Percentiles rank a stretch among this genome's conserved stretches.
Evolutionary conservation across 2,329 filamentous ascomycete genomes (phyloP).

Genomic region (Colletotrichum cordylinicola): DNA sequence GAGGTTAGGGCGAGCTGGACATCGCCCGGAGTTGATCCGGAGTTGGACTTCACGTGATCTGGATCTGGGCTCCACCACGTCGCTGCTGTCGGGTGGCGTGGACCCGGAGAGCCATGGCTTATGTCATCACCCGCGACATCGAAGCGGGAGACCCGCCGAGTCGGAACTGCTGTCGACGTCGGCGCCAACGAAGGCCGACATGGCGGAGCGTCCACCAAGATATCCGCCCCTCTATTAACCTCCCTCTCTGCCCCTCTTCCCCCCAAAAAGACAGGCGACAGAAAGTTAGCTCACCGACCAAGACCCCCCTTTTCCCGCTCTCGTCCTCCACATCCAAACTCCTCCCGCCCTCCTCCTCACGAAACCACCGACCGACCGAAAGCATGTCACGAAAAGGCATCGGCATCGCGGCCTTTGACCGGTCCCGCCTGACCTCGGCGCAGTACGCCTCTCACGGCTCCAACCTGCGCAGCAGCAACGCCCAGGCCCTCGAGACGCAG

Average conservation of each 20-base stretch:
- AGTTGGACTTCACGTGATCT: slow-evolving; percentile 1
- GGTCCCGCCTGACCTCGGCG: slow-evolving; percentile 81
- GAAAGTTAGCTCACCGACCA: background rate
- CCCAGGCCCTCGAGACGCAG: slow-evolving; percentile 87
- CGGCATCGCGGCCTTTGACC: slow-evolving; percentile 88
- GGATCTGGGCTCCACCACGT: too few species aligned
- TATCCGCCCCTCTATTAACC: slow-evolving; percentile 3
- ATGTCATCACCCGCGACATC: slow-evolving; percentile 3
- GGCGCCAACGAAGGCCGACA: background rate
- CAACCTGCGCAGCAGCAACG: slow-evolving; percentile 82
- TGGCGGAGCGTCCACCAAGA: background rate
- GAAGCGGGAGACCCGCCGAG: background rate
- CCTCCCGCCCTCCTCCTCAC: background rate
- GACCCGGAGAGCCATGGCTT: background rate
- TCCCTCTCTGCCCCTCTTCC: background rate
- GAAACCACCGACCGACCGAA: background rate
- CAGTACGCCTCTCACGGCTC: slow-evolving; percentile 92
- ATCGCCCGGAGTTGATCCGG: slow-evolving; percentile 2
- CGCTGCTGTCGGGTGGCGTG: background rate
- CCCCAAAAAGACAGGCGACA: background rate
- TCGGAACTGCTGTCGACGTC: background rate
- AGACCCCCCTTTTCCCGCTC: background rate
- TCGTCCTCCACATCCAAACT: background rate
- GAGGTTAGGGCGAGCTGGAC: too few species aligned
- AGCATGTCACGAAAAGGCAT: slow-evolving; percentile 80